Conservation (phyloP, 176 grass and related monocot genomes). For the Rhynchospora breviuscula region DNA sequence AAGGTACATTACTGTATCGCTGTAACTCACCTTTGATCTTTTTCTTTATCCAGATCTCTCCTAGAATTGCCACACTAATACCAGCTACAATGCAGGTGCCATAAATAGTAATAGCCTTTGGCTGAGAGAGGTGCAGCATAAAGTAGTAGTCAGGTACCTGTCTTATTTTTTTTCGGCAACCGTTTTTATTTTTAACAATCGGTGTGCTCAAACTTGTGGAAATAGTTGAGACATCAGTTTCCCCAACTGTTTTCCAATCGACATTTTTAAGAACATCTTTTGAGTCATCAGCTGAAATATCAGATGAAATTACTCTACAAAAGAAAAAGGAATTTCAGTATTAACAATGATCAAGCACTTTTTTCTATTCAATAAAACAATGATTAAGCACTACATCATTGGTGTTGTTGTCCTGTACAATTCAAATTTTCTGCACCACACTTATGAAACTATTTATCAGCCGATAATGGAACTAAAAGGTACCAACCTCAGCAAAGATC, state of each 20-base stretch:
- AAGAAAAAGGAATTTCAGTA: not conserved
- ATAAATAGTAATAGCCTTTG: conserved; percentile 55
- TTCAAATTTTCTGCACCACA: not conserved
- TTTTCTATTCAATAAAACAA: not conserved
- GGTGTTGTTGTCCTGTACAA: not conserved
- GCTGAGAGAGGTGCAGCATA: conserved; percentile 49
- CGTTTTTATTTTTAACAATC: conserved; percentile 53
- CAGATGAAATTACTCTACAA: not conserved
- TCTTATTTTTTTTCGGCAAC: conserved; percentile 88
- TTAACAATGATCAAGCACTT: not conserved
- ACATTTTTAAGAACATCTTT: conserved; percentile 17
- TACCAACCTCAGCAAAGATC: not conserved
- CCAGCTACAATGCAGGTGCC: conserved; percentile 50
- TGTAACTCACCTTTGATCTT: conserved; percentile 69
- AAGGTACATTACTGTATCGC: conserved; percentile 1
- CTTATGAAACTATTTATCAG: not conserved
- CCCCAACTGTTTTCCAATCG: conserved; percentile 11
- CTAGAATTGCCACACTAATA: conserved; percentile 66
- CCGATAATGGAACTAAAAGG: not conserved
- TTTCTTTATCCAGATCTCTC: conserved; percentile 88
- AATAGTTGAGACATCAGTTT: not conserved
- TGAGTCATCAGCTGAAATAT: not conserved
- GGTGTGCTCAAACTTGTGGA: conserved; percentile 29
- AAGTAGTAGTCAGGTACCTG: conserved; percentile 90
- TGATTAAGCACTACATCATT: not conserved